Base-by-base conservation (phyloP, 495 filamentous ascomycete species). In the Neurospora sp. region DNA sequence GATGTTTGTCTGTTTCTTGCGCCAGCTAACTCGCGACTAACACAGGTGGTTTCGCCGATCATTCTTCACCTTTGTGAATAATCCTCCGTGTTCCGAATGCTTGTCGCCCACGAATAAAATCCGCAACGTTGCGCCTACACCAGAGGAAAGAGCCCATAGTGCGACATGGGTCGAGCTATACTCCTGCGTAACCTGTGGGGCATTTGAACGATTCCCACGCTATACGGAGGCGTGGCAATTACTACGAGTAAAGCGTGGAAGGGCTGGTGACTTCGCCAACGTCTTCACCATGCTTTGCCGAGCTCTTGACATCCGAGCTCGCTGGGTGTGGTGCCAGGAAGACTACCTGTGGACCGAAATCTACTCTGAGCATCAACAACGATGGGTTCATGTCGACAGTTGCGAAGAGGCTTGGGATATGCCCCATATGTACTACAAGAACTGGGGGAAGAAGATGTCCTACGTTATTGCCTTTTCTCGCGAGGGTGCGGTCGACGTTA, bases 201-300 rank as follows among this genome's bases (percentile, higher is more conserved):
- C 87, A 9, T 92, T 89, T 77, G 96, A 97, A 78, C 89, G 96
- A 74, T 99, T 98, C 73, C 94, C 96, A 39, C 90, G 96, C 39
- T 99, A 97, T 81, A 94, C 92, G 69, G 96, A 99, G 80, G 96
- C 98, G 20, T 99, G 97, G 92, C 90, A 93, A 70, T 82, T 98
- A 71, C 82, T 99, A 68, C 91, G 97, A 80, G 94, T 93, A 65
- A 84, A 92, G 72, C 88, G 91, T 74, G 96, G 96, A 37, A 89
- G 96, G 72, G 91, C 88, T 71, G 96, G 96, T 69, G 96, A 99
- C 84, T 99, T 96, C 94, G 94, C 92, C 70, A 98, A 98, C 81
- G 97, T 94, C 84, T 99, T 99, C 83, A 94, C 91, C 81, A 99
- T 99, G 96, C 87, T 99, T 27, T 98, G 96, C 83, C 89, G 96